Conservation (phyloP, 768 basidiomycete genomes). For the Tubosaeta sp. region DNA sequence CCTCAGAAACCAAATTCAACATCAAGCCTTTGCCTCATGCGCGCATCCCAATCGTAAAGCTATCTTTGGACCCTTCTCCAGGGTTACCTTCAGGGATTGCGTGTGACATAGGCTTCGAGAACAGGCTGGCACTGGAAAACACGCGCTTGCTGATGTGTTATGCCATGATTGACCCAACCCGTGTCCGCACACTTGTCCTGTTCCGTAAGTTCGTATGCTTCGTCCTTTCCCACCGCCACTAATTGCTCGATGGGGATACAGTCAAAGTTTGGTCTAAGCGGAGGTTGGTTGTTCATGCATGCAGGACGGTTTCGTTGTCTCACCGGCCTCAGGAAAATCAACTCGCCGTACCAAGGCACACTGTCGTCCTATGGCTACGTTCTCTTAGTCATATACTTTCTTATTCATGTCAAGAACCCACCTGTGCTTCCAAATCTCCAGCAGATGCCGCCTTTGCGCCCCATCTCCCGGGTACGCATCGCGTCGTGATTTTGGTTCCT, state of each 20-base stretch:
- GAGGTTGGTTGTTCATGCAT: conserved; percentile 42
- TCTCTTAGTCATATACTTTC: conserved; percentile 95
- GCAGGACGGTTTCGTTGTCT: not conserved
- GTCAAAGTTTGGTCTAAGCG: conserved; percentile 99
- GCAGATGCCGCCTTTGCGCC: conserved; percentile 87
- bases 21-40: conserved; percentile 96
- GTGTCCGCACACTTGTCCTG: conserved; percentile 89
- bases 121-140: conserved; percentile 94
- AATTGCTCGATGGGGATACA: conserved; percentile 30
- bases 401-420: conserved; percentile 96
- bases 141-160: conserved; percentile 95
- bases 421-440: conserved; percentile 95
- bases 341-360: conserved; percentile 96
- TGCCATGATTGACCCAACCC: conserved; percentile 92
- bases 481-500: conserved; percentile 6
- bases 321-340: conserved; percentile 72
- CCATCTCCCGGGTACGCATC: conserved; percentile 66
- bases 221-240: conserved; percentile 2
- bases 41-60: conserved; percentile 97
- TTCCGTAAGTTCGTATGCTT: conserved; percentile 72
- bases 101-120: conserved; percentile 98
- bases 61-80: conserved; percentile 84
- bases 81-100: conserved; percentile 84
- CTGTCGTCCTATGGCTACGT: conserved; percentile 97
- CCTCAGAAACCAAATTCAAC: conserved; percentile 86